phyloP scores from a whole-genome alignment of 2,329 filamentous ascomycete genomes.

The Aureobasidium sp. region DNA sequence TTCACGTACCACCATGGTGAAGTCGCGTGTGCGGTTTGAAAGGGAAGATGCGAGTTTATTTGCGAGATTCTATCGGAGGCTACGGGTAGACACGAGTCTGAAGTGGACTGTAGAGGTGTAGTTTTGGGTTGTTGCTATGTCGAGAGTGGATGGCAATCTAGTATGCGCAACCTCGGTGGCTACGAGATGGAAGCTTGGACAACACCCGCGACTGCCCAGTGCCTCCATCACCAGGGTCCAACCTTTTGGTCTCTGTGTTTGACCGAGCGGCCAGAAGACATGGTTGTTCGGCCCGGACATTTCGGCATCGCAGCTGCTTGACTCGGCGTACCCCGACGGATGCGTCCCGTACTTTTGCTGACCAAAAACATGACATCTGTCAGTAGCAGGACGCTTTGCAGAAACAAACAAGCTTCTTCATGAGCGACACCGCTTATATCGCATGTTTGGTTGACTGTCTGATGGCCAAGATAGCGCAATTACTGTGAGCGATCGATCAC shows the following conservation, averaged over 20 bases:
- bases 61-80: neutral
- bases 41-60: neutral
- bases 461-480: no score
- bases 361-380: neutral
- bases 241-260: neutral
- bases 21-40: neutral
- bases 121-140: neutral
- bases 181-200: neutral
- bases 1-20: conserved; percentile 14
- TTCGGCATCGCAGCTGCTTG: neutral
- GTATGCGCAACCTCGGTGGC: neutral
- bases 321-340: neutral
- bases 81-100: neutral
- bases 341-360: neutral
- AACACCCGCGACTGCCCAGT: neutral
- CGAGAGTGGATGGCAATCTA: neutral
- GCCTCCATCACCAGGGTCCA: neutral
- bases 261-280: neutral
- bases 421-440: neutral
- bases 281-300: neutral
- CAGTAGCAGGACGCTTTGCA: neutral
- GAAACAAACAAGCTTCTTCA: neutral
- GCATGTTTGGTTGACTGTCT: neutral
- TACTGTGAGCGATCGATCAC: no score
- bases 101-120: neutral